These are phyloP conservation scores for Sporothrix brunneoviolacea DNA, from an alignment of 2,329 filamentous ascomycete species.

Conservation along the genomic window DNA sequence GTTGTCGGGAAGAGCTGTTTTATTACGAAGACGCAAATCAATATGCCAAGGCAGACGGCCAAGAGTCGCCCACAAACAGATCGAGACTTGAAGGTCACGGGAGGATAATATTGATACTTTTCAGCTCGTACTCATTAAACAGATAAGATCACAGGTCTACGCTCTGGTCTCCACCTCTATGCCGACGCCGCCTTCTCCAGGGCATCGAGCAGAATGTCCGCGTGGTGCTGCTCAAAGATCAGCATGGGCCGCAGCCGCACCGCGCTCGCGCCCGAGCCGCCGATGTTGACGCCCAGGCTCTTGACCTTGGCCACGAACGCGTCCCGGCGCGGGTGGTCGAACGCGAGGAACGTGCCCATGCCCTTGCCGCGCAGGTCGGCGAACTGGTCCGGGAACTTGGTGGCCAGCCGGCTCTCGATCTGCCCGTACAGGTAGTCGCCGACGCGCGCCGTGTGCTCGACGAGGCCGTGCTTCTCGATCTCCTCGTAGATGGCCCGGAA, in stretches of 20 bases:
- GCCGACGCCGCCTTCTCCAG: slow-evolving; percentile 63
- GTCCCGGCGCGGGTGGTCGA: slow-evolving; percentile 74
- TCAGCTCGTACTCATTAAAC: too few relatives aligned
- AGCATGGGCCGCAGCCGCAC: slow-evolving; percentile 83
- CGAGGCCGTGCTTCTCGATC: slow-evolving; percentile 66
- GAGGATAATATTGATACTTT: too few relatives aligned
- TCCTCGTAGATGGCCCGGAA: slow-evolving; percentile 82
- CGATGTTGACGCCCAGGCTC: slow-evolving; percentile 75
- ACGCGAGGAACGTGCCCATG: slow-evolving; percentile 86
- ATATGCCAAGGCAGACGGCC: too few relatives aligned
- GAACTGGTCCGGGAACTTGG: slow-evolving; percentile 69
- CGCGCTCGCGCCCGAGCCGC: slow-evolving; percentile 69
- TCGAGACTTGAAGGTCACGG: too few relatives aligned
- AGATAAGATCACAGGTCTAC: too few relatives aligned
- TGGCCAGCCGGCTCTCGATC: slow-evolving; percentile 54
- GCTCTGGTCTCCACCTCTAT: too few relatives aligned
- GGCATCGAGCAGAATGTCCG: slow-evolving; percentile 71
- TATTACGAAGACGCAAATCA: too few relatives aligned
- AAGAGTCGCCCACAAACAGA: too few relatives aligned
- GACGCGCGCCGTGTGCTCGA: slow-evolving; percentile 67
- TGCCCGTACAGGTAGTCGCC: slow-evolving; percentile 71
- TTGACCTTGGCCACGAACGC: slow-evolving; percentile 74
- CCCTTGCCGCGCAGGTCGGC: slow-evolving; percentile 78
- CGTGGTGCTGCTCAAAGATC: slow-evolving; percentile 85
- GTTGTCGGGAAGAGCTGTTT: too few relatives aligned